These are phyloP conservation scores for Ophiocordyceps robertsii DNA, from an alignment of 2,329 filamentous ascomycete species.

Conservation along the genomic window DNA sequence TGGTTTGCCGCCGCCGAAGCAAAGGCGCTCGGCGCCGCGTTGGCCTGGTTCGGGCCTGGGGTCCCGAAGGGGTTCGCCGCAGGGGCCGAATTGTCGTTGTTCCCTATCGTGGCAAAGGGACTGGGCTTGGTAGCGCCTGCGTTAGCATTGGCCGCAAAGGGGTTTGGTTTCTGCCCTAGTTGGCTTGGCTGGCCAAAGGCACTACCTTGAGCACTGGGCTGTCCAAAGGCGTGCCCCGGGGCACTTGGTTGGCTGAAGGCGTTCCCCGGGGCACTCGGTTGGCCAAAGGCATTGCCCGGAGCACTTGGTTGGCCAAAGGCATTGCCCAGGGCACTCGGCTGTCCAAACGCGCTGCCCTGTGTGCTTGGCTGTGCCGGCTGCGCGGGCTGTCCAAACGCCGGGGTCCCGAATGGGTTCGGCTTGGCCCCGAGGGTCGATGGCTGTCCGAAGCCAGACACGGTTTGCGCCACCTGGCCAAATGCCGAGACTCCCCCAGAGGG, in stretches of 20 bases:
- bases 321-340: constrained; percentile 8
- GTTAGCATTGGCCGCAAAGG: constrained; percentile 15
- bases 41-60: constrained; percentile 1
- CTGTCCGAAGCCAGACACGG: constrained; percentile 24
- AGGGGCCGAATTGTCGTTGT: constrained; percentile 4
- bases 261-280: constrained; percentile 6
- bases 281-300: constrained; percentile 2
- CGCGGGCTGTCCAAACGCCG: constrained; percentile 21
- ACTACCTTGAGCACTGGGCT: constrained; percentile 12
- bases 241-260: constrained; percentile 8
- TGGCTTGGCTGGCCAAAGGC: constrained; percentile 21
- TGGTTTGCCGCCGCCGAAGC: background rate
- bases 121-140: constrained; percentile 5
- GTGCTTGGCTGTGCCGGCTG: constrained; percentile 15
- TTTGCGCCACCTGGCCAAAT: constrained; percentile 30
- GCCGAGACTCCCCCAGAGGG: constrained; percentile 12
- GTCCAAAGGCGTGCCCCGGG: constrained; percentile 1
- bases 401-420: constrained; percentile 20
- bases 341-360: constrained; percentile 1
- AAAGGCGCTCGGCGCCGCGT: constrained; percentile 10
- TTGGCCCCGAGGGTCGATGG: constrained; percentile 19
- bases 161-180: constrained; percentile 23
- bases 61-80: constrained; percentile 15
- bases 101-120: constrained; percentile 12
- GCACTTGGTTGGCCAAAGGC: constrained; percentile 10